Conservation (phyloP, 2,329 filamentous ascomycete species). For the Helminthosporium solani region DNA sequence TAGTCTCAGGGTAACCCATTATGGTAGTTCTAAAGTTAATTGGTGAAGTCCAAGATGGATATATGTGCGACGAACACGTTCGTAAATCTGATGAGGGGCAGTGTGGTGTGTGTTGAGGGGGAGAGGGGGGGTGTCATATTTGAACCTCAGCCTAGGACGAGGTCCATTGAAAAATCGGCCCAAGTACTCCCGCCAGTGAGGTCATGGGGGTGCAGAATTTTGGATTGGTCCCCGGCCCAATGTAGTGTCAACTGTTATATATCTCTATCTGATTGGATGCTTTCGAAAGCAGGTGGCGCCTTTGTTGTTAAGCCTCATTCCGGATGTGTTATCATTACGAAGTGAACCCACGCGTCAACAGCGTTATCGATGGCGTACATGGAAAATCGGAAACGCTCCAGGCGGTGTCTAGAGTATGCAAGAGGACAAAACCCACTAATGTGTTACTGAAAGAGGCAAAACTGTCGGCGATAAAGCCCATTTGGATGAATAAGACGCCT, state of each 20-base stretch:
- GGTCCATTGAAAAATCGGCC: conserved; percentile 25
- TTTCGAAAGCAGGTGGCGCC: conserved; percentile 4
- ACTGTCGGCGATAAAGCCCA: not conserved
- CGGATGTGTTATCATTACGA: conserved; percentile 21
- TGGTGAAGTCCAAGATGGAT: conserved; percentile 10
- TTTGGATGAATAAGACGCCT: not conserved
- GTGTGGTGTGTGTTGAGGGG: not conserved
- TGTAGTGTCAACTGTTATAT: conserved; percentile 5
- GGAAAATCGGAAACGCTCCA: not conserved
- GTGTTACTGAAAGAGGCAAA: too few species aligned
- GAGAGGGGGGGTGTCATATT: conserved; percentile 15
- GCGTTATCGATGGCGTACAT: conserved; percentile 3
- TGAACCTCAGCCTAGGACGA: conserved; percentile 16
- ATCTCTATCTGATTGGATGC: conserved; percentile 25
- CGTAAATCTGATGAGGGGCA: conserved; percentile 24
- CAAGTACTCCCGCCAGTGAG: conserved; percentile 35
- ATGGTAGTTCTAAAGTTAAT: conserved; percentile 19
- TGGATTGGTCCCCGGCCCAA: conserved; percentile 14
- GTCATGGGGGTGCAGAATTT: conserved; percentile 29
- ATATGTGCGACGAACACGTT: not conserved
- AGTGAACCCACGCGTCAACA: conserved; percentile 31
- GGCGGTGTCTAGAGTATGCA: not conserved
- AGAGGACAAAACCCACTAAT: not conserved
- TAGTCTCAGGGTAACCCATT: conserved; percentile 55
- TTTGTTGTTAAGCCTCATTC: conserved; percentile 11